Evolutionary conservation across 192 early-diverging fungal genomes (phyloP).

Genomic region (Chytriomyces confervae): DNA sequence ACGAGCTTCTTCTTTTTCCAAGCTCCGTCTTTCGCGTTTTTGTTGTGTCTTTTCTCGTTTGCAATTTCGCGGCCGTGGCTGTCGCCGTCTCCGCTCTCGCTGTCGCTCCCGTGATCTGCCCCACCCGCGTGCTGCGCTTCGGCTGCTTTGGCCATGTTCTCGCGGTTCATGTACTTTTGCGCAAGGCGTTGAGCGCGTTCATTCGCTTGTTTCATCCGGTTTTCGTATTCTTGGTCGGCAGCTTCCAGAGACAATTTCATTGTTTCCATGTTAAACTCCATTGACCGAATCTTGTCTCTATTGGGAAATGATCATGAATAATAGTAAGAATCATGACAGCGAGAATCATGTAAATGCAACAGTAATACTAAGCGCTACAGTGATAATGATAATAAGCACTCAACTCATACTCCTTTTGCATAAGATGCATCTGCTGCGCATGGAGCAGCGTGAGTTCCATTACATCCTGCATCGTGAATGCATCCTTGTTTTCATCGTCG

Average conservation of each 20-base stretch:
- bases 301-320: conserved; percentile 6
- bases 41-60: neutral
- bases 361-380: neutral
- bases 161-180: conserved; percentile 44
- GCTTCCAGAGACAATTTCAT: conserved; percentile 35
- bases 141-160: conserved; percentile 49
- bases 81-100: conserved; percentile 18
- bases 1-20: neutral
- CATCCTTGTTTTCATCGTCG: conserved; percentile 35
- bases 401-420: conserved; percentile 62
- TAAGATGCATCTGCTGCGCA: conserved; percentile 63
- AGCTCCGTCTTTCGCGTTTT: neutral
- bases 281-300: conserved; percentile 39
- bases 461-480: conserved; percentile 61
- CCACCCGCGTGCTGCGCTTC: conserved; percentile 7
- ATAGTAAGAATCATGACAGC: neutral
- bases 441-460: conserved; percentile 68
- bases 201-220: conserved; percentile 35
- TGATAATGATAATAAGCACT: conserved; percentile 7
- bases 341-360: neutral
- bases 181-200: conserved; percentile 55
- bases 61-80: neutral
- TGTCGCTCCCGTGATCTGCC: conserved; percentile 2
- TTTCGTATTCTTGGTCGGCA: conserved; percentile 41
- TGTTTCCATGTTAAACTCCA: conserved; percentile 43